Conservation (phyloP, 2,329 filamentous ascomycete genomes). For the Ophiocordyceps camponoti-saundersi region DNA sequence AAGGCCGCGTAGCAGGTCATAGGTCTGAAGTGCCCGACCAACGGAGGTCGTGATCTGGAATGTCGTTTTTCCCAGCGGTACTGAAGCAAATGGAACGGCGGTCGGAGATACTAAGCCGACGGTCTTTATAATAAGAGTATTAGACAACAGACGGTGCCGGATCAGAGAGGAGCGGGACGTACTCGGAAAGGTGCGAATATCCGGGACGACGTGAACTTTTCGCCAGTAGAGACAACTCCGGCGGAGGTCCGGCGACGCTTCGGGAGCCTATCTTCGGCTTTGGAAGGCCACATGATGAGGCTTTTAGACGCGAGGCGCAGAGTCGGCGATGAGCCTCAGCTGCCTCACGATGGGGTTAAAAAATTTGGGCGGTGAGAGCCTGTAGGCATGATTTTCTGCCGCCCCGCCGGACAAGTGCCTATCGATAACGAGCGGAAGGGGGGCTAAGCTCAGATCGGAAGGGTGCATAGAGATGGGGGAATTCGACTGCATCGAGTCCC, state of each 20-base stretch:
- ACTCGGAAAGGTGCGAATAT: constrained; percentile 92
- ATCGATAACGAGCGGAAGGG: neutral
- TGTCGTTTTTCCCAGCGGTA: constrained; percentile 80
- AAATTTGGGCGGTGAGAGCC: constrained; percentile 11
- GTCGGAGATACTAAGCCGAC: constrained; percentile 89
- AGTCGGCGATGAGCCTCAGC: neutral
- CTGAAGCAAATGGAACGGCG: constrained; percentile 71
- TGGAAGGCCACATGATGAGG: constrained; percentile 36
- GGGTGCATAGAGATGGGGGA: neutral
- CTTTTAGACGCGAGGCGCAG: neutral
- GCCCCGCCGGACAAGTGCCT: constrained; percentile 1
- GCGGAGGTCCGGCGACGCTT: constrained; percentile 61
- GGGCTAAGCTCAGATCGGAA: neutral
- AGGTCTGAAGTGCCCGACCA: constrained; percentile 80
- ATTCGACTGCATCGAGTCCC: neutral
- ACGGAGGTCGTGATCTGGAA: constrained; percentile 97
- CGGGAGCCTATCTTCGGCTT: constrained; percentile 42
- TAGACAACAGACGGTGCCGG: neutral
- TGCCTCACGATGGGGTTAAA: constrained; percentile 2
- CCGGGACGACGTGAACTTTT: constrained; percentile 40
- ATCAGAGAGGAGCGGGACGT: constrained; percentile 17
- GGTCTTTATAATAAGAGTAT: constrained; percentile 37
- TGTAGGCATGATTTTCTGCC: constrained; percentile 6
- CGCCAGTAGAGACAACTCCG: constrained; percentile 16
- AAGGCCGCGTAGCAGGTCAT: constrained; percentile 78